Base-by-base conservation (phyloP, 177 flowering plant genomes). In the Vitis hybrid region DNA sequence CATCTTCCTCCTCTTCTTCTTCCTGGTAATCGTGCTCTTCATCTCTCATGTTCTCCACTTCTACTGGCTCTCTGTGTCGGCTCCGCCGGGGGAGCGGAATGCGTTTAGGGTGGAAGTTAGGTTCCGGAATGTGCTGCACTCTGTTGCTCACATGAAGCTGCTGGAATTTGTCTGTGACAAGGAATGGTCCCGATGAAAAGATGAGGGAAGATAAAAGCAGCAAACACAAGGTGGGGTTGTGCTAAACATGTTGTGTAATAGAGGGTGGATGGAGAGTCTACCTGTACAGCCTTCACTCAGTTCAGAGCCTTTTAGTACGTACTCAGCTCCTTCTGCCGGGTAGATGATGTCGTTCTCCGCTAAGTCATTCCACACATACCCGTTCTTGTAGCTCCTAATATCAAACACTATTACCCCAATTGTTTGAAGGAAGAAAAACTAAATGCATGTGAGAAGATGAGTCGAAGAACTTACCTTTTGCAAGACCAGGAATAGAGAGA, bases 361-460 rank as follows among this genome's bases (percentile, higher is more conserved):
- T 68, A 94, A 76, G 58, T 94, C 97, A 74, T 90, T 88, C 98
- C 97, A 94, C 4, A 94, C 98, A 76, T 85, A 94, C 10, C 98
- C 98, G 64, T 86, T 93, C 76, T 87, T 94, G 80, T 91, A 93
- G 85, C 86, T 90, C 91, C 98, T 91, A 55, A 31, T 60, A 51
- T 19, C n/a, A 8, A 68, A 63, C 8, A 15, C 16, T 10, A 62
- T 2, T 60, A 50, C 14, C 5, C 10, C 16, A 60, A 14, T 16
- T 48, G 48, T 13, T 6, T 13, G 3, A 53, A 55, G 20, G 11
- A 12, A n/a, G 8, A 53, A 60, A 26, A 22, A 48, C 14, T 18
- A 50, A 12, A 39, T 20, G 49, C n/a, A 11, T 20, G 10, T 26
- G 18, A 51, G 52, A 45, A 45, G 26, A 1, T 33, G 16, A n/a